Conservation (phyloP, 2,329 filamentous ascomycete species). For the Aspergillaceae sp. region DNA sequence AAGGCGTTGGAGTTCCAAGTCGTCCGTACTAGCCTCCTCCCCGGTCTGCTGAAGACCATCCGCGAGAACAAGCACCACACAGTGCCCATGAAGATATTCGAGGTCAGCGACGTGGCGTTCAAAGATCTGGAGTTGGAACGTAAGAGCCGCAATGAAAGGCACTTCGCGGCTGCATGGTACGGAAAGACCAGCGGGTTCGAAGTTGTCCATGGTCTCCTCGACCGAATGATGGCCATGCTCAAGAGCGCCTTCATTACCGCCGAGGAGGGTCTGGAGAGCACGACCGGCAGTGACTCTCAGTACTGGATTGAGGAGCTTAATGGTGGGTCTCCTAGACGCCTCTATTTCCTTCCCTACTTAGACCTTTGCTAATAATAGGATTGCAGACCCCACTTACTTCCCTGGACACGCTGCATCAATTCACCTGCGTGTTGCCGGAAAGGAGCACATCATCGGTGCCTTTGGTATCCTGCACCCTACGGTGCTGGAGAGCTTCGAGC, state of each 20-base stretch:
- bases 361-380: conserved; percentile 1
- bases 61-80: conserved; percentile 84
- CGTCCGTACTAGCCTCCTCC: conserved; percentile 75
- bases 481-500: conserved; percentile 86
- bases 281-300: conserved; percentile 52
- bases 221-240: conserved; percentile 88
- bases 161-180: conserved; percentile 94
- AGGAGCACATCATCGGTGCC: conserved; percentile 69
- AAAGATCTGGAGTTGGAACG: conserved; percentile 77
- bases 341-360: background rate
- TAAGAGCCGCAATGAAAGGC: conserved; percentile 82
- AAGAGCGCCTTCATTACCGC: conserved; percentile 69
- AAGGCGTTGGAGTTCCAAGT: conserved; percentile 93
- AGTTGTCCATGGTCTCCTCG: conserved; percentile 85
- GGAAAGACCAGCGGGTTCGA: conserved; percentile 93
- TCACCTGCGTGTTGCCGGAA: conserved; percentile 64
- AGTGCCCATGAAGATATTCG: conserved; percentile 86
- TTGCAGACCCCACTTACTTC: conserved; percentile 72
- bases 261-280: conserved; percentile 59
- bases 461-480: conserved; percentile 92
- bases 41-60: conserved; percentile 85
- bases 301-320: conserved; percentile 96
- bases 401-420: conserved; percentile 80
- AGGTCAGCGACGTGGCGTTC: conserved; percentile 83
- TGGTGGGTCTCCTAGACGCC: conserved; percentile 39